These are phyloP conservation scores for Lactarius psammicola DNA, from an alignment of 768 basidiomycete genomes.

Conservation along the genomic window DNA sequence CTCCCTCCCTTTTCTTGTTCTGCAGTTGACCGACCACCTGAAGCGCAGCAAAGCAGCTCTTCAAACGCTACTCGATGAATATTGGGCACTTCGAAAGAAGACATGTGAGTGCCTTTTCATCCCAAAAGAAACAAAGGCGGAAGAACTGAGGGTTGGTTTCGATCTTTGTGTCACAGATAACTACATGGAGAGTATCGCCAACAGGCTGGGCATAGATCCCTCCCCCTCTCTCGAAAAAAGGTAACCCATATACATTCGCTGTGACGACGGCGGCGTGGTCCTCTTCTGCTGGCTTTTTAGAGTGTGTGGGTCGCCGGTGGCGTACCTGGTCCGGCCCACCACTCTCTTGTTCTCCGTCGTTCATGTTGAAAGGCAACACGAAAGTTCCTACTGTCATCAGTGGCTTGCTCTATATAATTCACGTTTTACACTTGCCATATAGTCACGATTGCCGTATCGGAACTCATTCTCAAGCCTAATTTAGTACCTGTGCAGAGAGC, in stretches of 20 bases:
- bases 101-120: constrained; percentile 50
- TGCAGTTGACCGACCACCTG: constrained; percentile 78
- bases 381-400: neutral
- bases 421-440: neutral
- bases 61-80: constrained; percentile 78
- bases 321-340: neutral
- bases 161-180: constrained; percentile 38
- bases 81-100: constrained; percentile 76
- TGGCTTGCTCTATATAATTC: neutral
- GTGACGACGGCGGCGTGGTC: neutral
- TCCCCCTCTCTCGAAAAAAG: constrained; percentile 23
- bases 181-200: constrained; percentile 87
- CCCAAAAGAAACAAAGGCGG: no score
- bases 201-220: constrained; percentile 64
- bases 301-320: neutral
- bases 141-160: neutral
- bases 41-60: constrained; percentile 73
- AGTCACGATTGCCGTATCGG: neutral
- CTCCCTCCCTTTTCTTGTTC: neutral
- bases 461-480: neutral
- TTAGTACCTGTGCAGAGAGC: neutral
- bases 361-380: neutral
- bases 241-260: neutral
- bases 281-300: neutral
- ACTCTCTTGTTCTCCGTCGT: neutral